Evolutionary conservation across 164 flowering plant species (phyloP).

Genomic region (Magnolia kwangsiensis): DNA sequence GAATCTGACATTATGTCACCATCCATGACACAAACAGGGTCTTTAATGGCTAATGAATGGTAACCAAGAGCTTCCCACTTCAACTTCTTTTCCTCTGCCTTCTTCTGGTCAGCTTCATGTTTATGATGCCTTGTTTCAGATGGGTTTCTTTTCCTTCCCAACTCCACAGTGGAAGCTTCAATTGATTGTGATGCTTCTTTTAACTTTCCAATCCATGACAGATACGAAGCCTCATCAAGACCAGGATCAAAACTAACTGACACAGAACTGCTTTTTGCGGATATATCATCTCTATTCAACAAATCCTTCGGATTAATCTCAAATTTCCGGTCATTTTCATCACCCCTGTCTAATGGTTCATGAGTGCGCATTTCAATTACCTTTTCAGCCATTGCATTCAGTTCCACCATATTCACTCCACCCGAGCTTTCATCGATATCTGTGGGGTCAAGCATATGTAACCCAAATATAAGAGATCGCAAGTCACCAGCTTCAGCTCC

Average conservation of each 20-base stretch:
- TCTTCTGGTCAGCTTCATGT: slow-evolving; percentile 62
- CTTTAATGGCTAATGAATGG: slow-evolving; percentile 56
- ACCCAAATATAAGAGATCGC: slow-evolving; percentile 71
- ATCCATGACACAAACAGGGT: slow-evolving; percentile 32
- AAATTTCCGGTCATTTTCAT: slow-evolving; percentile 43
- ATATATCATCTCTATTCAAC: slow-evolving; percentile 26
- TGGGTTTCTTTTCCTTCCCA: slow-evolving; percentile 35
- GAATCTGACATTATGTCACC: slow-evolving; percentile 42
- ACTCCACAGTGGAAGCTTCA: slow-evolving; percentile 27
- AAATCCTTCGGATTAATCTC: slow-evolving; percentile 42
- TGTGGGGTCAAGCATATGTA: slow-evolving; percentile 66
- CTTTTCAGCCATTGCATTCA: slow-evolving; percentile 57
- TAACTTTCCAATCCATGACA: slow-evolving; percentile 81
- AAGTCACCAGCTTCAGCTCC: slow-evolving; percentile 58
- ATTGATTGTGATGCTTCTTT: slow-evolving; percentile 45
- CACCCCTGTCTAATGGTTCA: slow-evolving; percentile 22
- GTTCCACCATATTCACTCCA: slow-evolving; percentile 36
- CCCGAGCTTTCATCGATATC: slow-evolving; percentile 34
- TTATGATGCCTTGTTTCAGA: slow-evolving; percentile 43
- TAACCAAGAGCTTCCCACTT: slow-evolving; percentile 91
- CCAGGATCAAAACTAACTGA: slow-evolving; percentile 37
- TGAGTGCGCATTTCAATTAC: slow-evolving; percentile 50
- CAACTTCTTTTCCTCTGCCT: slow-evolving; percentile 74
- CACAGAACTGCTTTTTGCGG: slow-evolving; percentile 18
- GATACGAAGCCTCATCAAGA: slow-evolving; percentile 79